These are phyloP conservation scores for Ophiostoma ulmi DNA, from an alignment of 2,329 filamentous ascomycete species.

Conservation along the genomic window DNA sequence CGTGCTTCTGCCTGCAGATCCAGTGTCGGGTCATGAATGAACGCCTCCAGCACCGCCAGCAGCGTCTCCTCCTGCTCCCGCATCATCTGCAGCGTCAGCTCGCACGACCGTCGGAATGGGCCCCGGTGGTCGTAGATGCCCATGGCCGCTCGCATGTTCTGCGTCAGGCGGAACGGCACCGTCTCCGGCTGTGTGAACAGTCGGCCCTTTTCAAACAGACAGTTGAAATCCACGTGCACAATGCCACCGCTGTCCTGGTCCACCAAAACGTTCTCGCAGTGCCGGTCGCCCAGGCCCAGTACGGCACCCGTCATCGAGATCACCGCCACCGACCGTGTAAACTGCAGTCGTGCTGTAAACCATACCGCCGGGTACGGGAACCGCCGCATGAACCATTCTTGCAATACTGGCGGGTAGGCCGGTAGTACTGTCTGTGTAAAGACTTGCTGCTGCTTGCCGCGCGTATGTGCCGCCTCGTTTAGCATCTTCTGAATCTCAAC, in stretches of 20 bases:
- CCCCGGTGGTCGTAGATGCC: constrained; percentile 91
- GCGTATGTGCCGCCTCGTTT: constrained; percentile 57
- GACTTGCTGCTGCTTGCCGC: constrained; percentile 55
- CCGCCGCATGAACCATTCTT: constrained; percentile 92
- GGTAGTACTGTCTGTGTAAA: constrained; percentile 63
- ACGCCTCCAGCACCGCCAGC: constrained; percentile 95
- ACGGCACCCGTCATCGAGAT: constrained; percentile 99
- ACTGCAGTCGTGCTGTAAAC: constrained; percentile 83
- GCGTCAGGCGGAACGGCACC: constrained; percentile 92
- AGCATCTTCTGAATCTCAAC: constrained; percentile 55
- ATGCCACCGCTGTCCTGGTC: constrained; percentile 91
- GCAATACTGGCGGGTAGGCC: constrained; percentile 75
- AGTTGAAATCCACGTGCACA: constrained; percentile 99
- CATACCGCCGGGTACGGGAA: constrained; percentile 90
- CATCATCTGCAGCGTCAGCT: constrained; percentile 77
- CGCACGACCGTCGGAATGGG: constrained; percentile 84
- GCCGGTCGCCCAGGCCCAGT: constrained; percentile 85
- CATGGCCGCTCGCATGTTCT: constrained; percentile 98
- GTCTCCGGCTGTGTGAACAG: constrained; percentile 92
- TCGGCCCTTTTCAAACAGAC: constrained; percentile 94
- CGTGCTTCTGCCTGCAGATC: constrained; percentile 60
- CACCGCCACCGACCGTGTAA: constrained; percentile 89
- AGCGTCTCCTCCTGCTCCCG: constrained; percentile 91
- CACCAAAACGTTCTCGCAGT: constrained; percentile 94
- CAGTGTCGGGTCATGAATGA: constrained; percentile 92